These are phyloP conservation scores for Pseudocercospora vitis DNA, from an alignment of 2,329 filamentous ascomycete species.

Conservation along the genomic window DNA sequence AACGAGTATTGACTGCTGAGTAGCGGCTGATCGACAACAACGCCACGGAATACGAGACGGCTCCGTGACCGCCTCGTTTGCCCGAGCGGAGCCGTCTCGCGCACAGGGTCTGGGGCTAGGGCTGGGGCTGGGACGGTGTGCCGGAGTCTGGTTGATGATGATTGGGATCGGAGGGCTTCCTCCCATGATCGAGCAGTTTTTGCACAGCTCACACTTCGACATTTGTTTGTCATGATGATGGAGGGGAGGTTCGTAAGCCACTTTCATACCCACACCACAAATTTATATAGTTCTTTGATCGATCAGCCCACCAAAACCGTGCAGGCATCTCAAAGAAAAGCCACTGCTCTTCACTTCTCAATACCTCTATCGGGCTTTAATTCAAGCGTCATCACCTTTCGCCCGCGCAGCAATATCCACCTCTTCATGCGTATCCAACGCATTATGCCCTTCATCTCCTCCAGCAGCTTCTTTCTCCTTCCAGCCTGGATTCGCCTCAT, in stretches of 20 bases:
- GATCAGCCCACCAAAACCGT: neutral
- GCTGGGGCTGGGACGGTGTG: neutral
- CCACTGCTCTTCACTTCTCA: neutral
- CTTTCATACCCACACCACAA: neutral
- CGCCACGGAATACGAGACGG: slow-evolving; percentile 20
- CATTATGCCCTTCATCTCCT: slow-evolving; percentile 10
- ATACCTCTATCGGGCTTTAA: neutral
- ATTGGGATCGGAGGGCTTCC: neutral
- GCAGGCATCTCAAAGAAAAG: neutral
- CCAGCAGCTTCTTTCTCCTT: slow-evolving; percentile 7
- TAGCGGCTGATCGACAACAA: slow-evolving; percentile 23
- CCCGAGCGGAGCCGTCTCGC: neutral
- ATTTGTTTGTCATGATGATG: neutral
- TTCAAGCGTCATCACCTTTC: slow-evolving; percentile 14
- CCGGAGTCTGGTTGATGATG: neutral
- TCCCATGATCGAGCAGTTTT: neutral
- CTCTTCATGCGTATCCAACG: slow-evolving; percentile 23
- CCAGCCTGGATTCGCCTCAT: slow-evolving; percentile 21
- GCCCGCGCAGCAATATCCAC: slow-evolving; percentile 24
- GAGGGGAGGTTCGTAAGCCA: neutral
- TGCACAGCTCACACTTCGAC: slow-evolving; percentile 3
- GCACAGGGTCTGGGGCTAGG: no score
- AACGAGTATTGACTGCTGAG: slow-evolving; percentile 20
- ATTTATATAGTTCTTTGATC: neutral
- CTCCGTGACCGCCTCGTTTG: neutral